phyloP scores from a whole-genome alignment of 371 early-diverging fungal genomes.

The Batkoa obscura region DNA sequence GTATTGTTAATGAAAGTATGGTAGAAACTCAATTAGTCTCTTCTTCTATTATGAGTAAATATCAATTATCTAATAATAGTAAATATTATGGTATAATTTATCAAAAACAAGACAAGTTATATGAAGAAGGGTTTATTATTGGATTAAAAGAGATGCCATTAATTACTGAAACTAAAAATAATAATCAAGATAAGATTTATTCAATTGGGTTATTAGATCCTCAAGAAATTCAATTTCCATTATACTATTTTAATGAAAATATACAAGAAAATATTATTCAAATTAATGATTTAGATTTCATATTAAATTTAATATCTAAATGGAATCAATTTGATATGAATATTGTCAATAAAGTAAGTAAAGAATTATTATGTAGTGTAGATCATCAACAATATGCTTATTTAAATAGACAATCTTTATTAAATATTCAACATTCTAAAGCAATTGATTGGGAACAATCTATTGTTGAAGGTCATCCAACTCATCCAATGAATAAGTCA shows the following conservation, averaged over 20 bases:
- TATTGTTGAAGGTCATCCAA: slow-evolving; percentile 53
- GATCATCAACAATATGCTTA: neutral
- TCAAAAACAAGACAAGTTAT: no score
- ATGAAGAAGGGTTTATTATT: neutral
- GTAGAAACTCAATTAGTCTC: neutral
- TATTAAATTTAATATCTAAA: neutral
- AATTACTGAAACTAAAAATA: neutral
- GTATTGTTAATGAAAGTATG: neutral
- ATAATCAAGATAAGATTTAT: neutral
- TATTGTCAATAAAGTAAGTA: neutral
- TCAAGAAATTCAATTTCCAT: neutral
- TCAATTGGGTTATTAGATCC: neutral
- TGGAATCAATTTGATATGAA: neutral
- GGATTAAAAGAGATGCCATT: neutral
- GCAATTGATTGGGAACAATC: slow-evolving; percentile 51
- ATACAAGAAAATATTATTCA: neutral
- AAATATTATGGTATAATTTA: no score
- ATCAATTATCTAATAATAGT: neutral
- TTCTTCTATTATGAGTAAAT: no score
- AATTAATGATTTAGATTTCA: neutral
- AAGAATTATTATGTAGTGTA: neutral
- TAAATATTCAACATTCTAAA: slow-evolving; percentile 9
- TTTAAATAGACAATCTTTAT: neutral
- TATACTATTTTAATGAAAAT: neutral
- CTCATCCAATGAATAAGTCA: slow-evolving; percentile 57